Base-by-base conservation (phyloP, 352 stramenopile species). In the Globisporangium takayamanum region DNA sequence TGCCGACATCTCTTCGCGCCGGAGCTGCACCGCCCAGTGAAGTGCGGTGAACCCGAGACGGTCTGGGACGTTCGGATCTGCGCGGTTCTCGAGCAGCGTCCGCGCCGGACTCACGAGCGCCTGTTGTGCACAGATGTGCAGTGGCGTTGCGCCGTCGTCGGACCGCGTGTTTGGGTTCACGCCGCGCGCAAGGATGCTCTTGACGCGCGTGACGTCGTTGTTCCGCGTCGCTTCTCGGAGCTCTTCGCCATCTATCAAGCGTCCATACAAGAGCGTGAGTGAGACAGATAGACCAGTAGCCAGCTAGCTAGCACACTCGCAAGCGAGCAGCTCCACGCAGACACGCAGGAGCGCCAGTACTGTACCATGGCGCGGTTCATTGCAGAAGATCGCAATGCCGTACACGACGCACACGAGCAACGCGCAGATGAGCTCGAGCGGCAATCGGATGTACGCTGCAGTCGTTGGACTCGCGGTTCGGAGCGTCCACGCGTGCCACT, bases 121-220 rank as follows among this genome's bases (percentile, higher is more conserved):
- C 69, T 94, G 84, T 52, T 94, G 82, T 0, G 64, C 80, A 56
- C 82, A 92, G 46, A 94, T 80, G 48, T 94, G 82, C n/a, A 94
- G 60, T 7, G 84, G 73, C 6, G 82, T 90, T 10, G 74, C 73
- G 33, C 84, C 80, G 62, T 92, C 84, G 10, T 70, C 76, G 20
- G 73, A 84, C 37, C 60, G 68, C 1, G 66, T 70, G 49, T 89
- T 73, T 1, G 76, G 66, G 44, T 78, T 62, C 28, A 87, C 85
- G 1, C 82, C 80, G 36, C 82, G 72, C 20, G 70, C 69, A n/a
- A 94, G 69, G 10, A 87, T 68, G 45, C 70, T 50, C 42, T 84
- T 79, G 22, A 90, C 70, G 33, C 70, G 76, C 44, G 65, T 52
- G 55, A 87, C 69, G 49, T 94, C 80, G 63, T 90, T 87, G 68